Conservation (phyloP, 2,329 filamentous ascomycete species). For the Stagonosporopsis cucurbitacearum region DNA sequence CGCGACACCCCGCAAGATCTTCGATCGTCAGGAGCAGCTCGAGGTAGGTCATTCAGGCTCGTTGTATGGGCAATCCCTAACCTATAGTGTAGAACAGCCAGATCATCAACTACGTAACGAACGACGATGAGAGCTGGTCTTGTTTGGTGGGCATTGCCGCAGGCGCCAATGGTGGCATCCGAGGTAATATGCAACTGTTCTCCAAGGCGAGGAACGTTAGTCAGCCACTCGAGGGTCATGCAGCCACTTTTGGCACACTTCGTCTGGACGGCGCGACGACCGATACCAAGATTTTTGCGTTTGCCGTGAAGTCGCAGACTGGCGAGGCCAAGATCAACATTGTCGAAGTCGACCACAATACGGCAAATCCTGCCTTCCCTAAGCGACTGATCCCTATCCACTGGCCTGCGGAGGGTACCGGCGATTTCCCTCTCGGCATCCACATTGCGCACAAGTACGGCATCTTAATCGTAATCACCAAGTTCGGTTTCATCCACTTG, state of each 20-base stretch:
- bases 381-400: constrained; percentile 99
- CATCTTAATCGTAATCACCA: constrained; percentile 95
- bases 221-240: constrained; percentile 97
- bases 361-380: constrained; percentile 84
- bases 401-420: constrained; percentile 93
- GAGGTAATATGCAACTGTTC: constrained; percentile 96
- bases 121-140: constrained; percentile 97
- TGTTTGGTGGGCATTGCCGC: constrained; percentile 96
- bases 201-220: constrained; percentile 96
- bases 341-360: constrained; percentile 93
- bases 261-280: constrained; percentile 86
- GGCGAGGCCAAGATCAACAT: constrained; percentile 92
- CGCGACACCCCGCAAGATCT: constrained; percentile 80
- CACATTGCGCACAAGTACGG: constrained; percentile 97
- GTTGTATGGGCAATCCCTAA: constrained; percentile 5
- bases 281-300: constrained; percentile 95
- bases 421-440: constrained; percentile 97
- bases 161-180: constrained; percentile 89
- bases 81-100: constrained; percentile 74
- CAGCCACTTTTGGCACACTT: constrained; percentile 89
- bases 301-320: constrained; percentile 86
- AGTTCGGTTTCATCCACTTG: constrained; percentile 98
- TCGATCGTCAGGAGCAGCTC: constrained; percentile 91
- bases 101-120: constrained; percentile 99
- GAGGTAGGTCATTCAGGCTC: constrained; percentile 62